Percentiles rank a stretch among this genome's conserved stretches.
Conservation (phyloP, 805 yeast species). For the Diddensiella transvaalensis region DNA sequence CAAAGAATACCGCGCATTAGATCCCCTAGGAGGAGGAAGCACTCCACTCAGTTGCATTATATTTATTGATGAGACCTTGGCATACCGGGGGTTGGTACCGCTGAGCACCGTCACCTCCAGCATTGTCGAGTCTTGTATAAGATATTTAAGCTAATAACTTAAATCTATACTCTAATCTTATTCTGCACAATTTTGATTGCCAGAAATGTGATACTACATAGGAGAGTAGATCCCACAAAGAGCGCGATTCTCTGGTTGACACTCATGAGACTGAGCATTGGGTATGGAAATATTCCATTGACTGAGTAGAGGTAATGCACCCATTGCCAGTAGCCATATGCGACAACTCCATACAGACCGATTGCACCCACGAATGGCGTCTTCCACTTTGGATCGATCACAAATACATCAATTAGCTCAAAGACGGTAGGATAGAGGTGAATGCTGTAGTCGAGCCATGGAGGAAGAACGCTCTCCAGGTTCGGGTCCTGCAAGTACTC, state of each 20-base stretch:
- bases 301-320: conserved; percentile 25
- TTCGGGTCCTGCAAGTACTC: conserved; percentile 29
- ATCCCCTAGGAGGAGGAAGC: conserved; percentile 34
- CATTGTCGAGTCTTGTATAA: not conserved
- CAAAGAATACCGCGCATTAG: conserved; percentile 28
- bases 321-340: conserved; percentile 35
- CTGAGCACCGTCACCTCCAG: not conserved
- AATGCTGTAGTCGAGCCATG: conserved; percentile 30
- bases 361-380: conserved; percentile 21
- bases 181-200: conserved; percentile 21
- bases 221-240: conserved; percentile 23
- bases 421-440: conserved; percentile 33
- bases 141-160: not conserved
- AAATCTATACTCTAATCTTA: not conserved
- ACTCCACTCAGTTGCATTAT: conserved; percentile 30
- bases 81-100: conserved; percentile 1
- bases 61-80: conserved; percentile 19
- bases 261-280: conserved; percentile 27
- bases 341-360: conserved; percentile 19
- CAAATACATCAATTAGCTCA: conserved; percentile 27
- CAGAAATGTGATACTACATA: conserved; percentile 21
- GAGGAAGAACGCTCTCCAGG: conserved; percentile 22
- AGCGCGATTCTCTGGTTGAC: conserved; percentile 22
- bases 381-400: conserved; percentile 27
- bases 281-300: conserved; percentile 36